Evolutionary conservation across 163 green algal genomes (phyloP), one percentile per base, ranked within the genome.

Genomic region (Chloroidium sp.): DNA sequence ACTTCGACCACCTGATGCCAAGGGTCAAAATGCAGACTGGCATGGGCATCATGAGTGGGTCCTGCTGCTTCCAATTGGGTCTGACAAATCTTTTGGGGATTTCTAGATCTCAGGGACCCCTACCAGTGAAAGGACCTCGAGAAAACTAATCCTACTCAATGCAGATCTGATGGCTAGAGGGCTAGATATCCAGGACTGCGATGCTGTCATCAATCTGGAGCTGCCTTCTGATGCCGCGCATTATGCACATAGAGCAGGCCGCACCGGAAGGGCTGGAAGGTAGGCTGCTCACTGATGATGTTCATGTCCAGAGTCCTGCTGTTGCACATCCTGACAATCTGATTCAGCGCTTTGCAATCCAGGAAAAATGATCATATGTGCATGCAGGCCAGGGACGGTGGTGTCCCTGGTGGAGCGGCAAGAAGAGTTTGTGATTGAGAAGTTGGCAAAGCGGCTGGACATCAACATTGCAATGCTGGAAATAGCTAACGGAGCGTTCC

Each of bases 201-300:
- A 97, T 69, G 90, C 86, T 2, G 95, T 99, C 0, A 91, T 98
- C 85, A 95, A 99, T 83, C 83, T 97, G 78, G 96, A 99, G 86
- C 86, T 99, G 76, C 96, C 96, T 4, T 93, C 85, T 1, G 93
- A 93, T 59, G 90, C 90, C 1, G 82, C 89, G 0, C 92, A 97
- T 87, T 99, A 99, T 82, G 93, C 92, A 0, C 96, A 99, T 88
- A 83, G 96, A 1, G 96, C 95, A 0, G 96, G 96, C 36, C 88
- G 96, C 64, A 98, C 96, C 0, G 96, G 92, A 1, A 89, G 95
- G 14, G 91, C 94, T 83, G 93, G 92, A 4, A 84, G 83, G 83
- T 87, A 61, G 67, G 6, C 6, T 72, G 67, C 67, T 72, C 67
- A 72, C 6, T 72, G 67, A n/a, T 10, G 6, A 10, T n/a, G 10